Evolutionary conservation across 306 rosid genomes (phyloP).

Genomic region (Casuarina equisetifolia): DNA sequence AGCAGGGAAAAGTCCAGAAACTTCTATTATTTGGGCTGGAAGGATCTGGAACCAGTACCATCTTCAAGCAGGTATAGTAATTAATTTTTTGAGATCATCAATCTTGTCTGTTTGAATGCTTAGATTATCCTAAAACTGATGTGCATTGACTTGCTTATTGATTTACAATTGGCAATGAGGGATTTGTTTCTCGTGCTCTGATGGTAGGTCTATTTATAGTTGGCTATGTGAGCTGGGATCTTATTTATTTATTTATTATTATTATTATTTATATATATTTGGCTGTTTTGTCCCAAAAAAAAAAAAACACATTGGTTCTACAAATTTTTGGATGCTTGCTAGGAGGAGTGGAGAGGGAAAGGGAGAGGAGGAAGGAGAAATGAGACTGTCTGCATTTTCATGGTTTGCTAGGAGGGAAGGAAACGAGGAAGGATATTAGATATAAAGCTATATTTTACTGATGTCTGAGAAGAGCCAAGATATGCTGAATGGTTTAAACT

Average conservation of each 20-base stretch:
- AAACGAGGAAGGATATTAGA: not conserved
- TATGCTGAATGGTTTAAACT: not conserved
- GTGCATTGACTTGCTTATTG: not conserved
- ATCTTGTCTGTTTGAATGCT: too few species aligned
- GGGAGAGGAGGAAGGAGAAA: not conserved
- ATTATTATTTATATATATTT: too few species aligned
- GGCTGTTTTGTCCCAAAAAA: not conserved
- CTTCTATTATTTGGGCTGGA: constrained; percentile 84
- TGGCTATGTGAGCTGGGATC: not conserved
- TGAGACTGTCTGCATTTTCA: not conserved
- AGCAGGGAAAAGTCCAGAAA: constrained; percentile 75
- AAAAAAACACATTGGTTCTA: too few species aligned
- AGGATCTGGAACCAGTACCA: constrained; percentile 87
- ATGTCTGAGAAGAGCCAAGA: not conserved
- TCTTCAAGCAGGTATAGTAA: constrained; percentile 72
- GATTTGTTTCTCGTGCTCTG: not conserved
- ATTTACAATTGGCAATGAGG: not conserved
- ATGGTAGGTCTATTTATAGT: not conserved
- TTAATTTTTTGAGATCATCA: not conserved
- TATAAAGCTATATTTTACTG: not conserved
- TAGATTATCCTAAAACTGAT: not conserved
- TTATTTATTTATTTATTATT: too few species aligned
- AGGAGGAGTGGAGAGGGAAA: not conserved
- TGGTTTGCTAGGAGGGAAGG: not conserved
- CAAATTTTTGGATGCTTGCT: not conserved